Evolutionary conservation across 257 asterid genomes (phyloP).

Genomic region (Solanum infundibuliforme): DNA sequence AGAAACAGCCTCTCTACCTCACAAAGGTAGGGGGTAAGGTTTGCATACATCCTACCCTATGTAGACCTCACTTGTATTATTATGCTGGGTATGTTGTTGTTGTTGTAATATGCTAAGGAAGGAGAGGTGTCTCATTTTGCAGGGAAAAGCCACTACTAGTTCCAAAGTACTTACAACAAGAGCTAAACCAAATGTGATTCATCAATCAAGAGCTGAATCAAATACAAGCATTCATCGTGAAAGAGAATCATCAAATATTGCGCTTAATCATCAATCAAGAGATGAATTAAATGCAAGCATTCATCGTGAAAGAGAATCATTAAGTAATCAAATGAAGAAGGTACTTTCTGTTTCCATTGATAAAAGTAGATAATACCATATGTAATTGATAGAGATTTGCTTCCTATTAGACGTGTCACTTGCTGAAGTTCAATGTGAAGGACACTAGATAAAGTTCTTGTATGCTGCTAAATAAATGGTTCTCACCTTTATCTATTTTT

Average conservation of each 20-base stretch:
- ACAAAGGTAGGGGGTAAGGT: neutral
- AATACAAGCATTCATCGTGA: conserved; percentile 13
- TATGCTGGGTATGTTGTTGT: neutral
- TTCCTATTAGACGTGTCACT: neutral
- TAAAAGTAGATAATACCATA: neutral
- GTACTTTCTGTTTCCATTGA: conserved; percentile 12
- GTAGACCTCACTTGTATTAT: neutral
- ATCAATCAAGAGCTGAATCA: neutral
- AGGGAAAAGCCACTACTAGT: conserved; percentile 31
- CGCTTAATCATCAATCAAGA: neutral
- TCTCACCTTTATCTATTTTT: neutral
- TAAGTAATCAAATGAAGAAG: conserved; percentile 32
- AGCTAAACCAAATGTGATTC: conserved; percentile 13
- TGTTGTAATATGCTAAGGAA: neutral
- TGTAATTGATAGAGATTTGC: neutral
- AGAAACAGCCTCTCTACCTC: neutral
- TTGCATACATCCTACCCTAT: neutral
- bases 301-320: conserved; percentile 4
- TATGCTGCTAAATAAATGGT: neutral
- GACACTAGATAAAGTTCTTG: neutral
- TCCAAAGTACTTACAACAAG: conserved; percentile 16
- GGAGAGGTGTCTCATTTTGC: conserved; percentile 11
- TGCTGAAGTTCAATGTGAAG: neutral
- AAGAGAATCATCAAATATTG: conserved; percentile 10
- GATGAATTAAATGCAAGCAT: conserved; percentile 16